phyloP scores from a whole-genome alignment of 2,329 filamentous ascomycete genomes.

The Ramularia collo-cygni region DNA sequence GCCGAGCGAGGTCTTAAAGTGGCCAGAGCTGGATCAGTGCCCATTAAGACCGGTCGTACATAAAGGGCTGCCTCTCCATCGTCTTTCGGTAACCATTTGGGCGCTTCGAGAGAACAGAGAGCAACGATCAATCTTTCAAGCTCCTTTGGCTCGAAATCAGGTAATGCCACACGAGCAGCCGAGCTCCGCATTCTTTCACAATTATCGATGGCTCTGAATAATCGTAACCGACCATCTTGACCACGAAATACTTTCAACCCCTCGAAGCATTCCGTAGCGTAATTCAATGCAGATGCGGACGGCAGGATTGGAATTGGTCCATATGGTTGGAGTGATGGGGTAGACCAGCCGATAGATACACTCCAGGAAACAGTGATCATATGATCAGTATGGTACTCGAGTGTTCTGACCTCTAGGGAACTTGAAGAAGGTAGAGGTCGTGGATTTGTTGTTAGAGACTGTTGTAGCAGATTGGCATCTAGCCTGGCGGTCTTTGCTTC shows the following conservation, averaged over 20 bases:
- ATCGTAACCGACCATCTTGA: conserved; percentile 61
- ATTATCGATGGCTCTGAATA: conserved; percentile 70
- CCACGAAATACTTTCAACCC: conserved; percentile 67
- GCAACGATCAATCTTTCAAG: conserved; percentile 65
- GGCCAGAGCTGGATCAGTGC: conserved; percentile 69
- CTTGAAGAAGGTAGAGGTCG: conserved; percentile 21
- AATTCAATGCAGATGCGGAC: conserved; percentile 73
- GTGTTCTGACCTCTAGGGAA: conserved; percentile 32
- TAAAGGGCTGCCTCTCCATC: conserved; percentile 68
- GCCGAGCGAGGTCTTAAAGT: conserved; percentile 71
- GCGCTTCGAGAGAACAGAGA: conserved; percentile 64
- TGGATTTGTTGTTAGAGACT: conserved; percentile 27
- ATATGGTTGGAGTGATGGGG: conserved; percentile 67
- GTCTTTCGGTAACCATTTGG: conserved; percentile 68
- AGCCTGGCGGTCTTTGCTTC: conserved; percentile 2
- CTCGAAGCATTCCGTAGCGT: conserved; percentile 85
- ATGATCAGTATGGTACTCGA: conserved; percentile 64
- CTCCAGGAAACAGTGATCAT: conserved; percentile 73
- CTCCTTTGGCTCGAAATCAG: conserved; percentile 61
- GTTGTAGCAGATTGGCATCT: conserved; percentile 22
- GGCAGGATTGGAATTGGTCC: conserved; percentile 70
- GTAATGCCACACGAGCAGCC: conserved; percentile 61
- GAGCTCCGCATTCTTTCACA: conserved; percentile 54
- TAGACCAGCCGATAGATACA: conserved; percentile 57
- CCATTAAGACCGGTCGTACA: conserved; percentile 65